Evolutionary conservation across 768 basidiomycete genomes (phyloP), one percentile per base, ranked within the genome.

Genomic region (Tephrocybe sp.): DNA sequence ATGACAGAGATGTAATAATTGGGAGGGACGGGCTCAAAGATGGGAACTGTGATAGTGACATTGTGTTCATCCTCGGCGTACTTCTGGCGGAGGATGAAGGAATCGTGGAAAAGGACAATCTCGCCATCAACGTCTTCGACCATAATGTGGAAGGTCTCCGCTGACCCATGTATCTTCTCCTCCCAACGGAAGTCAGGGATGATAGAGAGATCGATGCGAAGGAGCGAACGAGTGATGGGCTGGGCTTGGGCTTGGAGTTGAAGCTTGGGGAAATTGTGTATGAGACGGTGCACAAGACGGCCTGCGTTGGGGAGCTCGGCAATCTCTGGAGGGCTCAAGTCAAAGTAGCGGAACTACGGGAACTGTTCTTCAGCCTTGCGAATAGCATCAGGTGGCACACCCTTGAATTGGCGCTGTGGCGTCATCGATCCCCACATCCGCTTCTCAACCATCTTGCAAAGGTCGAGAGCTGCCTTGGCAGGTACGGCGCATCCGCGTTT

Each of bases 151-250:
- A 99, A 99, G 0, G 88, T 84, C 67, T 98, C 93, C 0, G 91
- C 84, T 0, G 75, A 67, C 3, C 93, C 91, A 57, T 98, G 95
- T 5, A 94, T 81, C 65, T 91, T 91, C 60, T 93, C 91, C 30
- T 97, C 94, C 97, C 97, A 99, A 38, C 87, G 81, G 82, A 98
- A 99, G 63, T 98, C 97, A n/a, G 97, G 94, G 3, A 84, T 82
- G 62, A 99, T 94, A 2, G 91, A 92, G 13, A 99, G 70, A 56
- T 98, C 95, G 47, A 98, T 86, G 27, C 91, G 84, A 12, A 99
- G 79, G 12, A 98, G 81, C 0, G 92, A 90, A 9, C 94, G 86
- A 0, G 97, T 98, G 60, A 99, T 93, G 0, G 95, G 97, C 59
- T 97, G 91, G 0, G 98, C 95, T 61, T 97, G 91, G 0, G 97